Base-by-base conservation (phyloP, 495 filamentous ascomycete species). In the Trichocladium uniseriatum region DNA sequence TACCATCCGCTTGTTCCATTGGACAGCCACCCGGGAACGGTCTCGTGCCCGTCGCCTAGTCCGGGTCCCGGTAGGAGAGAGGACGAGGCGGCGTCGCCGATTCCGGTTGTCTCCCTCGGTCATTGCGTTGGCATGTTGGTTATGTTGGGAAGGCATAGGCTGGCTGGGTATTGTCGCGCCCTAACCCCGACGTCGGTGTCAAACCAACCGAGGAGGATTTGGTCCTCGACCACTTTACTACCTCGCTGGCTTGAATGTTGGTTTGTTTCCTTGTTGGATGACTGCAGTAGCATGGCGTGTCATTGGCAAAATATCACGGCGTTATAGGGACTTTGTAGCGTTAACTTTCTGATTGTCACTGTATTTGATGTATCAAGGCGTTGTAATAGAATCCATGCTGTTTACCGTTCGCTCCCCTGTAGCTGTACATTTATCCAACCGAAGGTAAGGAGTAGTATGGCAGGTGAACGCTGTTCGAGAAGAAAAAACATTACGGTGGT, bases 311-410 rank as follows among this genome's bases (percentile, higher is more conserved):
- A 45, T 41, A 41, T 52, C 43, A 45, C 18, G 49, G 49, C 43
- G 49, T 52, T 52, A 28, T 27, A 39, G 37, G 48, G 32, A 21
- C 22, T 43, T 38, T 22, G 48, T 41, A 51, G 24, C 14, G 36
- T 10, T 45, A 38, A 24, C 41, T 32, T 50, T 51, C 35, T 13
- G 43, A 36, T 41, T 40, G 11, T 29, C 20, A 16, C 10, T 18
- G 13, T 41, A 21, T 35, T 41, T 21, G 24, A 39, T 45, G 34
- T 38, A 6, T 48, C 21, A 32, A 8, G 48, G 41, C 18, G 41
- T 52, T 52, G 43, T 52, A 52, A 52, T 52, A 42, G 36, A 46
- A 39, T 43, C 29, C n/a, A 21, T 21, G 34, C 31, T 32, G 36
- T 38, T 32, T 14, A 1, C 19, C 14, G 1, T n/a, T 18, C 32